phyloP scores from a whole-genome alignment of 495 filamentous ascomycete genomes.

The Aspergillus ellipticus region DNA sequence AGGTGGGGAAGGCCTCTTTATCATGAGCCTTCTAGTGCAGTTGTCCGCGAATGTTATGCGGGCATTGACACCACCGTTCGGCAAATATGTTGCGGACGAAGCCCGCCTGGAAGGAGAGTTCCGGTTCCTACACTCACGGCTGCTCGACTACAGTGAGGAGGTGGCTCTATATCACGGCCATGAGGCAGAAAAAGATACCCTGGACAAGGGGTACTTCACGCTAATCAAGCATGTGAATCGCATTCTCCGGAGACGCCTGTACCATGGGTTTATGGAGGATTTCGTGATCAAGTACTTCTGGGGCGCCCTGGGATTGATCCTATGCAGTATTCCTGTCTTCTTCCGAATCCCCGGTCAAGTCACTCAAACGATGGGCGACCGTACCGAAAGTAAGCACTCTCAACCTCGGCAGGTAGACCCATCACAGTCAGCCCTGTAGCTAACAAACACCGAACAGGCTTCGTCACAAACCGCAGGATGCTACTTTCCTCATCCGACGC shows the following conservation, averaged over 20 bases:
- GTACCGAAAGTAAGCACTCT: constrained; percentile 70
- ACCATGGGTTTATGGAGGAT: constrained; percentile 98
- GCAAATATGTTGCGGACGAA: constrained; percentile 96
- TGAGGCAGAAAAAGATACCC: constrained; percentile 91
- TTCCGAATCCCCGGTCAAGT: constrained; percentile 79
- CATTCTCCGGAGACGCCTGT: constrained; percentile 81
- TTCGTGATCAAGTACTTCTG: constrained; percentile 99
- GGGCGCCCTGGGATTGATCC: constrained; percentile 86
- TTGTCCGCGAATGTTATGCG: constrained; percentile 91
- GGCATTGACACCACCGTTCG: constrained; percentile 92
- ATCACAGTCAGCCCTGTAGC: background rate
- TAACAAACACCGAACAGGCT: constrained; percentile 42
- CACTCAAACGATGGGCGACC: constrained; percentile 76
- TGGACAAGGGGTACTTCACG: constrained; percentile 98
- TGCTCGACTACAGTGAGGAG: constrained; percentile 95
- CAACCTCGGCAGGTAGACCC: background rate
- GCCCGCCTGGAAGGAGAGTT: constrained; percentile 93
- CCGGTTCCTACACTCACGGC: constrained; percentile 85
- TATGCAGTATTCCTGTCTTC: constrained; percentile 97
- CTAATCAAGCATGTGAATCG: constrained; percentile 98
- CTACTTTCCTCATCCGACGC: constrained; percentile 89
- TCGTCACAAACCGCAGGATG: constrained; percentile 91
- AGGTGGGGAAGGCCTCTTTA: constrained; percentile 87
- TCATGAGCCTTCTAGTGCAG: constrained; percentile 92
- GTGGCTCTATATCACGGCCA: constrained; percentile 90